These are phyloP conservation scores for Amanita exitialis DNA, from an alignment of 768 basidiomycete species.

Conservation along the genomic window DNA sequence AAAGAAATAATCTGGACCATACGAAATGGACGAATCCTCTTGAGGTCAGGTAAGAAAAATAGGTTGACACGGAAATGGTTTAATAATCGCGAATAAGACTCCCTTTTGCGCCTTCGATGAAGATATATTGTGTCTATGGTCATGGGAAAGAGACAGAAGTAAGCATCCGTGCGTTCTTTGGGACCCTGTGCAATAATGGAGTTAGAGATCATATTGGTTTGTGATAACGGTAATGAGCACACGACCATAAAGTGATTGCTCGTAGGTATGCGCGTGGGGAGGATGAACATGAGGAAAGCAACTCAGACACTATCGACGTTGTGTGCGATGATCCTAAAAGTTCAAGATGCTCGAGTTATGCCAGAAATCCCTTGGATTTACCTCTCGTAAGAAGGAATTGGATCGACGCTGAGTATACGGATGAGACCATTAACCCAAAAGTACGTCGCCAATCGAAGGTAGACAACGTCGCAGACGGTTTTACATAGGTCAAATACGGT, in stretches of 20 bases:
- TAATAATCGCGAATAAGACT: constrained; percentile 34
- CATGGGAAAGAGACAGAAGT: constrained; percentile 95
- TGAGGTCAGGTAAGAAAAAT: constrained; percentile 48
- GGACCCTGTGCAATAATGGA: background rate
- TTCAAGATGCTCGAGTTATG: constrained; percentile 28
- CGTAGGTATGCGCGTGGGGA: constrained; percentile 62
- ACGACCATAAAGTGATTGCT: background rate
- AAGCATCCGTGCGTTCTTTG: constrained; percentile 10
- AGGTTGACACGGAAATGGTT: background rate
- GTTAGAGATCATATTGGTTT: constrained; percentile 78
- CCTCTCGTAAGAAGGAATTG: constrained; percentile 22
- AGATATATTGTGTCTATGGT: constrained; percentile 88
- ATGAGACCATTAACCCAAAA: constrained; percentile 50
- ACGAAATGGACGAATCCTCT: constrained; percentile 91
- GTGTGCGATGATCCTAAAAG: constrained; percentile 34
- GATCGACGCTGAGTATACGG: constrained; percentile 81
- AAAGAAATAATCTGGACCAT: constrained; percentile 60
- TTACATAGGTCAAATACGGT: constrained; percentile 56
- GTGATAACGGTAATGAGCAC: constrained; percentile 2
- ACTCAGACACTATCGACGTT: constrained; percentile 31
- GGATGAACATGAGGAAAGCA: constrained; percentile 55
- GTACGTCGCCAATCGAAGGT: constrained; percentile 18
- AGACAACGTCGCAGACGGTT: background rate
- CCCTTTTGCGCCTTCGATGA: constrained; percentile 86
- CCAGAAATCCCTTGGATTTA: constrained; percentile 33